phyloP scores from a whole-genome alignment of 2,329 filamentous ascomycete genomes.

The Aspergillus japonicus region DNA sequence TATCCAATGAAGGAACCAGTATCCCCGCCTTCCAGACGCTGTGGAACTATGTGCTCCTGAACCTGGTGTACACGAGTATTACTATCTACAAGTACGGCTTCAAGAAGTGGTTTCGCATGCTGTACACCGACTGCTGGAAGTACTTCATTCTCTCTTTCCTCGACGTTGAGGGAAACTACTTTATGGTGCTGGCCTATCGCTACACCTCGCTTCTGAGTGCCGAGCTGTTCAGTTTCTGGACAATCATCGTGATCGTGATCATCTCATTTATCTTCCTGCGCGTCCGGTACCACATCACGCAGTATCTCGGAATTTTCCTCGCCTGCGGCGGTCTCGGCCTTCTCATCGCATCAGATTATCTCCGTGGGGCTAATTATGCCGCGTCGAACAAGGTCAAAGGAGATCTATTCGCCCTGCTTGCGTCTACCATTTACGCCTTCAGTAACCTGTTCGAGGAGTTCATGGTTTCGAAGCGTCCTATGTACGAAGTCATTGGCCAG shows the following conservation, averaged over 20 bases:
- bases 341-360: conserved; percentile 80
- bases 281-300: conserved; percentile 73
- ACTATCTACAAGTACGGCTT: conserved; percentile 77
- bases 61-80: conserved; percentile 73
- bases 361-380: conserved; percentile 63
- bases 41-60: conserved; percentile 87
- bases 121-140: conserved; percentile 78
- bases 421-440: conserved; percentile 85
- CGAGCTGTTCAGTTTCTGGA: conserved; percentile 97
- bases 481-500: conserved; percentile 91
- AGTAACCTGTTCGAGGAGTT: conserved; percentile 92
- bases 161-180: conserved; percentile 96
- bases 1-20: conserved; percentile 65
- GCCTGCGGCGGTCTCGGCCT: conserved; percentile 88
- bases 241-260: conserved; percentile 85
- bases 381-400: conserved; percentile 76
- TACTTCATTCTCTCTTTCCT: conserved; percentile 89
- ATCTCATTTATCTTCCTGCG: conserved; percentile 61
- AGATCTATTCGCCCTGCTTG: conserved; percentile 84
- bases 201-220: conserved; percentile 88
- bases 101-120: conserved; percentile 63
- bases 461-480: conserved; percentile 77
- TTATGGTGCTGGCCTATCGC: conserved; percentile 87
- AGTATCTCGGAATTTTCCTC: conserved; percentile 80
- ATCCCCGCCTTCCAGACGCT: conserved; percentile 94